Evolutionary conservation across 2,329 filamentous ascomycete genomes (phyloP).

Genomic region (Fusarium burgessii): DNA sequence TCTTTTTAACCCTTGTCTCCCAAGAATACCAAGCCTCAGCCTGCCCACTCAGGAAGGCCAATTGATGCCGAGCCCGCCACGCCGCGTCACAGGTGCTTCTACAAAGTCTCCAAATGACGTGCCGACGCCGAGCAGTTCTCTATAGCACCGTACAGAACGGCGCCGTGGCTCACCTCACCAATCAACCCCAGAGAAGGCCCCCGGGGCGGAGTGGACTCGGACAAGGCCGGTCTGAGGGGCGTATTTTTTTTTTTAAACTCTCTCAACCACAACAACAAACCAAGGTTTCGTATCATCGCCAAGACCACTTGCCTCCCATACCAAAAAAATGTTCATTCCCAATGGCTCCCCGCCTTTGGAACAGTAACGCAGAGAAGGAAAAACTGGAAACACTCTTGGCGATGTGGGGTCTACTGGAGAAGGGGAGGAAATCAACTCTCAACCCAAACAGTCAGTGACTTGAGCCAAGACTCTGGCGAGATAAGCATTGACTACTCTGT

Average conservation of each 20-base stretch:
- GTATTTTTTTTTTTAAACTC: neutral
- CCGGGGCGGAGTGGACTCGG: constrained; percentile 23
- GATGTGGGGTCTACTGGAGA: constrained; percentile 38
- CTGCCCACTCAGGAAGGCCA: constrained; percentile 33
- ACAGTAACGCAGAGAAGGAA: constrained; percentile 42
- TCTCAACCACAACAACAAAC: constrained; percentile 39
- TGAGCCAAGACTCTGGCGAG: constrained; percentile 31
- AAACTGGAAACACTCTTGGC: constrained; percentile 42
- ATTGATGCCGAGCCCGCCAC: constrained; percentile 44
- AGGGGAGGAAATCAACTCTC: constrained; percentile 14
- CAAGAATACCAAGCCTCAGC: constrained; percentile 40
- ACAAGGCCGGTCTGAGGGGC: constrained; percentile 36
- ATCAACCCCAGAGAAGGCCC: constrained; percentile 21
- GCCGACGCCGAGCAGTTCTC: constrained; percentile 22
- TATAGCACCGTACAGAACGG: constrained; percentile 34
- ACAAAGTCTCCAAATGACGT: constrained; percentile 41
- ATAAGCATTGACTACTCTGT: constrained; percentile 32
- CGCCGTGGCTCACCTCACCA: constrained; percentile 5
- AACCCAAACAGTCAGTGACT: constrained; percentile 30
- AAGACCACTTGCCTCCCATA: constrained; percentile 13
- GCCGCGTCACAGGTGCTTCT: constrained; percentile 43
- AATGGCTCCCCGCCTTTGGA: constrained; percentile 41
- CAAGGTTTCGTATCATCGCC: constrained; percentile 42
- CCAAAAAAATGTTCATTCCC: constrained; percentile 26
- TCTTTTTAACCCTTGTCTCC: constrained; percentile 28